These are phyloP conservation scores for Mortierella sp. DNA, from an alignment of 371 early-diverging fungal species.

Conservation along the genomic window DNA sequence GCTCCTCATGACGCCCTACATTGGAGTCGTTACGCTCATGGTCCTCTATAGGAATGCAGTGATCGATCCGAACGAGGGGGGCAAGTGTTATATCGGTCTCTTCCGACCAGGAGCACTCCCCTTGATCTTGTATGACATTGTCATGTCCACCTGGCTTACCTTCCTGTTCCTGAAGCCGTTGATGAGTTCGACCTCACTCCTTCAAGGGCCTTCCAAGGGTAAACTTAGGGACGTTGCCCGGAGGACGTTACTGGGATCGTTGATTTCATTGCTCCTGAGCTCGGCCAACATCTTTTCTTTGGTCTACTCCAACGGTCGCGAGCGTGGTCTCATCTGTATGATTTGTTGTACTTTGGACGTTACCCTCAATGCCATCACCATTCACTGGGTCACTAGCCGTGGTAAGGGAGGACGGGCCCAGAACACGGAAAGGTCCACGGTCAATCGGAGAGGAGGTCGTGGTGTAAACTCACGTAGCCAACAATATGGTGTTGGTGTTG, in stretches of 20 bases:
- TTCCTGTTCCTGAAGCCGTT: constrained; percentile 58
- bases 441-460: neutral
- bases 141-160: constrained; percentile 55
- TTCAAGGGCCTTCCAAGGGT: constrained; percentile 53
- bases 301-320: constrained; percentile 55
- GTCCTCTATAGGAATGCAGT: constrained; percentile 47
- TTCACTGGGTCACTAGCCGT: constrained; percentile 55
- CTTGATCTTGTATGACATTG: constrained; percentile 58
- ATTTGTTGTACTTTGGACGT: constrained; percentile 47
- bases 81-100: constrained; percentile 60
- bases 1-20: constrained; percentile 56
- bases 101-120: constrained; percentile 51
- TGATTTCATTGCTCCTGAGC: constrained; percentile 52
- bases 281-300: constrained; percentile 58
- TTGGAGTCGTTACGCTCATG: constrained; percentile 58
- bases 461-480: too few relatives aligned
- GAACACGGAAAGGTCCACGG: neutral
- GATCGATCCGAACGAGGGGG: constrained; percentile 33
- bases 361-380: constrained; percentile 46
- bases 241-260: constrained; percentile 57
- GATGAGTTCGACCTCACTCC: constrained; percentile 43
- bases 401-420: constrained; percentile 6
- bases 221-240: constrained; percentile 60
- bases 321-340: constrained; percentile 54
- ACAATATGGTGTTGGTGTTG: too few relatives aligned